These are phyloP conservation scores for Prunus mongolica DNA, from an alignment of 306 rosid genomes.

Conservation along the genomic window DNA sequence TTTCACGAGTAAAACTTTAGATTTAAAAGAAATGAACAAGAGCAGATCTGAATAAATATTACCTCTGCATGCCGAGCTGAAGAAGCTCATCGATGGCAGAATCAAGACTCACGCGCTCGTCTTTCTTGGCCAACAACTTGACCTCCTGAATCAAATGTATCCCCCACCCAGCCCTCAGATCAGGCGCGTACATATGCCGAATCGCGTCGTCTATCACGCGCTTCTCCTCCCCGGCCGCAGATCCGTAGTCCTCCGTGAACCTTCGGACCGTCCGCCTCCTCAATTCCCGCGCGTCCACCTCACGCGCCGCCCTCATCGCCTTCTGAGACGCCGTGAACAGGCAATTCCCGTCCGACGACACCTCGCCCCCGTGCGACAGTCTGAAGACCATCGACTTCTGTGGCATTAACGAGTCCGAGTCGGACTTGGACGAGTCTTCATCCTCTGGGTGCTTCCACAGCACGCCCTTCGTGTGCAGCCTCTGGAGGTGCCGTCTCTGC, in stretches of 20 bases:
- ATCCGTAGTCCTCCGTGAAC: slow-evolving; percentile 74
- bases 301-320: slow-evolving; percentile 63
- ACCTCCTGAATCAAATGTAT: slow-evolving; percentile 94
- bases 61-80: slow-evolving; percentile 90
- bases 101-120: slow-evolving; percentile 65
- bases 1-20: background rate
- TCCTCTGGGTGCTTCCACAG: slow-evolving; percentile 80
- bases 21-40: background rate
- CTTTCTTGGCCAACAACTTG: slow-evolving; percentile 84
- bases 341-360: slow-evolving; percentile 92
- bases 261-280: slow-evolving; percentile 76
- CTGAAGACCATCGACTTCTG: slow-evolving; percentile 71
- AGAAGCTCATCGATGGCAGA: slow-evolving; percentile 80
- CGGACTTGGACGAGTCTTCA: slow-evolving; percentile 20
- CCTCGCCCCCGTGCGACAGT: slow-evolving; percentile 90
- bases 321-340: slow-evolving; percentile 83
- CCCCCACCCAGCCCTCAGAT: slow-evolving; percentile 93
- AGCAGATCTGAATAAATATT: slow-evolving; percentile 17
- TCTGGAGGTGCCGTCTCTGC: slow-evolving; percentile 74
- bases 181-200: slow-evolving; percentile 84
- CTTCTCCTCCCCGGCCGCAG: slow-evolving; percentile 48
- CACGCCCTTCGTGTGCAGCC: slow-evolving; percentile 76
- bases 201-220: slow-evolving; percentile 60
- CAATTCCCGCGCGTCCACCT: slow-evolving; percentile 60
- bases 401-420: slow-evolving; percentile 11